Conservation (phyloP, 148 eudicot species). For the Vaccinium corymbosum region DNA sequence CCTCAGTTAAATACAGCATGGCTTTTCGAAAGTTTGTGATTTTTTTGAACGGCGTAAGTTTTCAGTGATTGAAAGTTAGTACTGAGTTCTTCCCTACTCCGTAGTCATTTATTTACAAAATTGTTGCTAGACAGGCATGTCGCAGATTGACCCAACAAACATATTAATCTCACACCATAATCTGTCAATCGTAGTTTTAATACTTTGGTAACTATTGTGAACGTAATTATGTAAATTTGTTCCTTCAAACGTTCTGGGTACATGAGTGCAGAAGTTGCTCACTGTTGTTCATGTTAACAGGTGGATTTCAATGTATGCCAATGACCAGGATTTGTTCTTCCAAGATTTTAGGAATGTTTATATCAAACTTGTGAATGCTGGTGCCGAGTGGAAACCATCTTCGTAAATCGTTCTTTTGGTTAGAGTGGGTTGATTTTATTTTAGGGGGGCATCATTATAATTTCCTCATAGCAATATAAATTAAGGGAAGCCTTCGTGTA, state of each 20-base stretch:
- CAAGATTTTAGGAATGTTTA: slow-evolving; percentile 84
- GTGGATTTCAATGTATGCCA: slow-evolving; percentile 80
- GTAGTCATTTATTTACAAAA: neutral
- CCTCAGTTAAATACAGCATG: neutral
- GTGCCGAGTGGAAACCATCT: slow-evolving; percentile 67
- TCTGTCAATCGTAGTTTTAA: neutral
- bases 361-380: slow-evolving; percentile 77
- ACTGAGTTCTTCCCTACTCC: neutral
- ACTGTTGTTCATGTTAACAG: slow-evolving; percentile 27
- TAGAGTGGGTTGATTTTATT: neutral
- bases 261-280: neutral
- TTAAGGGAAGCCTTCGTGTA: neutral
- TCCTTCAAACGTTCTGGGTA: neutral
- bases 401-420: slow-evolving; percentile 13
- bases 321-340: slow-evolving; percentile 62
- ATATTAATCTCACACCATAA: neutral
- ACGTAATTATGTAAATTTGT: neutral
- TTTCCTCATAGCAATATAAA: neutral
- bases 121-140: neutral
- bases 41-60: neutral
- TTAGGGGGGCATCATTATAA: neutral
- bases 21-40: neutral
- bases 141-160: neutral
- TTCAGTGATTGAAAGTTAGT: neutral
- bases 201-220: neutral